phyloP scores from a whole-genome alignment of 345 rosid species.

The Crucihimalaya himalaica region DNA sequence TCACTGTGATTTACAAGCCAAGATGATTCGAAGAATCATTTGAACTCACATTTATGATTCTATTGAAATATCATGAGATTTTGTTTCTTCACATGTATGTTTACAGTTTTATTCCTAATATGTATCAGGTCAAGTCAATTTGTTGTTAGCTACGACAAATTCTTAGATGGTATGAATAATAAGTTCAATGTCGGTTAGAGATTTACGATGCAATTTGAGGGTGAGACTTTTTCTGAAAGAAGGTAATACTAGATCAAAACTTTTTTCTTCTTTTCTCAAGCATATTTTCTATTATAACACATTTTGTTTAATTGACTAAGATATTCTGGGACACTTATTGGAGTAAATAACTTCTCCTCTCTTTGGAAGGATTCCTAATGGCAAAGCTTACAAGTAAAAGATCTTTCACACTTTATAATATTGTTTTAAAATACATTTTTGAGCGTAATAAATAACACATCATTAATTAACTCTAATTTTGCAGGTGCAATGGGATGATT shows the following conservation, averaged over 20 bases:
- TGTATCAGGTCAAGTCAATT: neutral
- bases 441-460: neutral
- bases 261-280: neutral
- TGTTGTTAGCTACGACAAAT: neutral
- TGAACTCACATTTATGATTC: neutral
- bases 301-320: neutral
- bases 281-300: neutral
- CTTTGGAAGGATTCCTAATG: neutral
- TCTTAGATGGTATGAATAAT: neutral
- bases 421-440: neutral
- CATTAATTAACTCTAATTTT: neutral
- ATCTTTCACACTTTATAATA: neutral
- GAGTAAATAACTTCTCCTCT: neutral
- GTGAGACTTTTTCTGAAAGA: neutral
- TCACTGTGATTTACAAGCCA: neutral
- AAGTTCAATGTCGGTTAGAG: neutral
- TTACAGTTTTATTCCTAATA: neutral
- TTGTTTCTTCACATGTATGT: neutral
- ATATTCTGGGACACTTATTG: neutral
- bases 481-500: conserved; percentile 72
- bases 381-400: neutral
- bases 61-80: neutral
- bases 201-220: neutral
- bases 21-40: neutral
- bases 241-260: neutral